Conservation (phyloP, 1,284 basidiomycete species). For the Athelia psychrophila region DNA sequence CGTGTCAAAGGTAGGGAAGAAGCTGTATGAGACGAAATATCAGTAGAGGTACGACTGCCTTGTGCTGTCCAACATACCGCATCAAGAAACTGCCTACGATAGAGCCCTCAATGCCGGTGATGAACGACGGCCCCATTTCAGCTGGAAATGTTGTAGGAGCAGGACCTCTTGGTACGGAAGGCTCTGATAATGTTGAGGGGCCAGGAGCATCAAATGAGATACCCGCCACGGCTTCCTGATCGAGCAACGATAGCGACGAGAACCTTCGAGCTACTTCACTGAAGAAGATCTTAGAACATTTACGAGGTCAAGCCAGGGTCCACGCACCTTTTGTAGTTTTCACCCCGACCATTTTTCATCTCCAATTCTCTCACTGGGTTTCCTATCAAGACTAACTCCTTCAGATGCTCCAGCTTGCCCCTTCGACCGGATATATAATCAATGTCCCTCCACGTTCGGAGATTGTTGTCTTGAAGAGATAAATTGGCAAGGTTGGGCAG, state of each 20-base stretch:
- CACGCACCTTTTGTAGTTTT: conserved; percentile 65
- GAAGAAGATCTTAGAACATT: conserved; percentile 10
- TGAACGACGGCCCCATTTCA: conserved; percentile 72
- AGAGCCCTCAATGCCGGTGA: conserved; percentile 68
- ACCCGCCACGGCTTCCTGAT: conserved; percentile 70
- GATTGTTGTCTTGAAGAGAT: conserved; percentile 74
- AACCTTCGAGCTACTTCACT: conserved; percentile 76
- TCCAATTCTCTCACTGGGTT: conserved; percentile 78
- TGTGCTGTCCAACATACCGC: conserved; percentile 47
- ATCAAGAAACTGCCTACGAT: conserved; percentile 76
- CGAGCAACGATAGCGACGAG: conserved; percentile 67
- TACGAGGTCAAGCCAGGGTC: conserved; percentile 1
- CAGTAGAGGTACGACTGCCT: conserved; percentile 4
- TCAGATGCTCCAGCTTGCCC: conserved; percentile 58
- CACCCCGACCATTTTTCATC: conserved; percentile 48
- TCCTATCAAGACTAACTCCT: conserved; percentile 77
- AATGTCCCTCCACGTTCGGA: conserved; percentile 66
- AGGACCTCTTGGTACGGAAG: conserved; percentile 34
- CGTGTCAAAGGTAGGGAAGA: conserved; percentile 82
- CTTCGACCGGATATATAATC: conserved; percentile 59
- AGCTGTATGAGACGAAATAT: conserved; percentile 43
- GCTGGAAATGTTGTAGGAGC: conserved; percentile 67
- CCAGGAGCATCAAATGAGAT: conserved; percentile 70
- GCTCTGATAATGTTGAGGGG: conserved; percentile 35
- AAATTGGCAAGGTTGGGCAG: conserved; percentile 76